These are phyloP conservation scores for Zizania latifolia DNA, from an alignment of 176 grass and related monocot species.

Conservation along the genomic window DNA sequence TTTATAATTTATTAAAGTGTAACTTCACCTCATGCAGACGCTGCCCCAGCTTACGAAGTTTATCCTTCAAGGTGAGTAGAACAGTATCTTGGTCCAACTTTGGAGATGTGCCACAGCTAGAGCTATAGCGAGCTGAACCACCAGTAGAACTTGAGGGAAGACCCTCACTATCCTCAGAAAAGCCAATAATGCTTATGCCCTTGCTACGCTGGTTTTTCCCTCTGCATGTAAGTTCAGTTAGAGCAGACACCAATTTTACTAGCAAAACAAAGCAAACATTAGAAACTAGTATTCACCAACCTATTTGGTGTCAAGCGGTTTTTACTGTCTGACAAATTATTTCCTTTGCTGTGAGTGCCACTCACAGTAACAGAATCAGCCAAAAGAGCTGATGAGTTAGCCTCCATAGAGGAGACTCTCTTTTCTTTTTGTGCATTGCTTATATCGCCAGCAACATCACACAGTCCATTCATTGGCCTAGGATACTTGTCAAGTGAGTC, in stretches of 20 bases:
- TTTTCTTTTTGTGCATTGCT: slow-evolving; percentile 4
- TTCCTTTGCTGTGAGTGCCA: slow-evolving; percentile 41
- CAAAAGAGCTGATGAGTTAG: slow-evolving; percentile 31
- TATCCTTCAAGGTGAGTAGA: slow-evolving; percentile 54
- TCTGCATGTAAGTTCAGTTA: slow-evolving; percentile 53
- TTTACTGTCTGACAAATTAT: slow-evolving; percentile 39
- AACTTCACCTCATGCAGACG: slow-evolving; percentile 57
- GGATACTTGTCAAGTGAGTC: slow-evolving; percentile 29
- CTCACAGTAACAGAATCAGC: slow-evolving; percentile 50
- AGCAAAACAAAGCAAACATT: neutral
- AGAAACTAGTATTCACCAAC: slow-evolving; percentile 28
- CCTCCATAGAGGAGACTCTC: slow-evolving; percentile 38
- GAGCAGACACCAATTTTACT: slow-evolving; percentile 13
- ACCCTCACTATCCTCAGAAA: slow-evolving; percentile 25
- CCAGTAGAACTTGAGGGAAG: slow-evolving; percentile 34
- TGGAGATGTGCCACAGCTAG: slow-evolving; percentile 39
- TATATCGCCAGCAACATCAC: slow-evolving; percentile 21
- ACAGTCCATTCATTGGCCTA: slow-evolving; percentile 35
- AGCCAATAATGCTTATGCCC: slow-evolving; percentile 33
- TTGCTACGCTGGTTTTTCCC: slow-evolving; percentile 61
- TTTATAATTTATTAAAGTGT: neutral
- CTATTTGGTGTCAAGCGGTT: slow-evolving; percentile 49
- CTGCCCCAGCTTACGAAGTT: slow-evolving; percentile 57
- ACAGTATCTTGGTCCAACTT: slow-evolving; percentile 40
- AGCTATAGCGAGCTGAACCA: slow-evolving; percentile 31